Conservation (phyloP, 2,329 filamentous ascomycete genomes). For the Pseudopyricularia javanii region DNA sequence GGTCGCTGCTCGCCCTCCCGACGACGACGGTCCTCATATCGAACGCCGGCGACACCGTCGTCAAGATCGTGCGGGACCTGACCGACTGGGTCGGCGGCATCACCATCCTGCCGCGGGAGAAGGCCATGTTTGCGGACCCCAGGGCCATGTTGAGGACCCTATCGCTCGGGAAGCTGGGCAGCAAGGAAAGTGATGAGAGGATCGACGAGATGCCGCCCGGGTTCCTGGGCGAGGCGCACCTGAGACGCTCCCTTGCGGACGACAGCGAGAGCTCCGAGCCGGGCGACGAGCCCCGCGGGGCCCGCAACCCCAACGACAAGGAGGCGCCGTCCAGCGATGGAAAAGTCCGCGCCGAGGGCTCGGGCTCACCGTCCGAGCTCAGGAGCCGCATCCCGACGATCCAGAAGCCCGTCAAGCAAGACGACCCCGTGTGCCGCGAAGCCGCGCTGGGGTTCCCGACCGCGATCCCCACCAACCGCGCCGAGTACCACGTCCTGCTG, state of each 20-base stretch:
- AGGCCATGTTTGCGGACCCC: constrained; percentile 30
- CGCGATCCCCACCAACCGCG: constrained; percentile 26
- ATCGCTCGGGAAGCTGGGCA: constrained; percentile 24
- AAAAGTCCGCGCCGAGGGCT: background rate
- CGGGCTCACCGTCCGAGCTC: background rate
- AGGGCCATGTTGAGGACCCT: constrained; percentile 29
- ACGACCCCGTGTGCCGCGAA: background rate
- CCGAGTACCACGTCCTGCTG: constrained; percentile 51
- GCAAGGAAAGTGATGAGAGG: constrained; percentile 10
- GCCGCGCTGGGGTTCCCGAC: background rate
- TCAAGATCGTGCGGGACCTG: constrained; percentile 44
- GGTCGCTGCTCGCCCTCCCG: constrained; percentile 75
- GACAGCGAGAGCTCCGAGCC: constrained; percentile 7
- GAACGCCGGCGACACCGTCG: constrained; percentile 74
- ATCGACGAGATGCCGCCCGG: constrained; percentile 22
- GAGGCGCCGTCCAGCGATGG: constrained; percentile 3
- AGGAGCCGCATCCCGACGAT: background rate
- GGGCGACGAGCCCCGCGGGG: constrained; percentile 10
- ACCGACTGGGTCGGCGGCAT: constrained; percentile 45
- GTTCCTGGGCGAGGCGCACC: constrained; percentile 23
- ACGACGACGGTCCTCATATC: constrained; percentile 80
- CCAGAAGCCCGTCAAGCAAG: background rate
- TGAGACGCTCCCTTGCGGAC: constrained; percentile 7
- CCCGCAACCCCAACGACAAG: constrained; percentile 11
- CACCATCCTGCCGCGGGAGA: constrained; percentile 48